Evolutionary conservation across 192 early-diverging fungal genomes (phyloP).

Genomic region (Backusella tuberculispora): DNA sequence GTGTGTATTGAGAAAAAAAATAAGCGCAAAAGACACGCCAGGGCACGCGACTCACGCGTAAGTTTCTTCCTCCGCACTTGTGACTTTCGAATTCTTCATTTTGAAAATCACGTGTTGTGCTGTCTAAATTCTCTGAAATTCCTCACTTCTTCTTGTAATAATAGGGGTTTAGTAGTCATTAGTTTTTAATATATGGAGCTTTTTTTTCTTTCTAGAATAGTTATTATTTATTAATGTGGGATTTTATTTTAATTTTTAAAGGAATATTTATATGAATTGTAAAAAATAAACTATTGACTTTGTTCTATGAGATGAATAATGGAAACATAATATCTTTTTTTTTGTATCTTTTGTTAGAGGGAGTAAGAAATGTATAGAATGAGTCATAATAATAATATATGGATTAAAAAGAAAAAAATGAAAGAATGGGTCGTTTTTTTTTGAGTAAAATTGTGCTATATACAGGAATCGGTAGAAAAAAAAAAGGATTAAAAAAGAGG

Average conservation of each 20-base stretch:
- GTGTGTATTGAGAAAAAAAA: slow-evolving; percentile 2
- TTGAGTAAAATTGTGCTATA: not conserved
- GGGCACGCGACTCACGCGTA: slow-evolving; percentile 1
- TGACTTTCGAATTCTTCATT: not conserved
- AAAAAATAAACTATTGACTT: not conserved
- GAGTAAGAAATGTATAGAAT: slow-evolving; percentile 7
- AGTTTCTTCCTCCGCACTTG: slow-evolving; percentile 1
- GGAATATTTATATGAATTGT: slow-evolving; percentile 13
- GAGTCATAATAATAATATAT: slow-evolving; percentile 8
- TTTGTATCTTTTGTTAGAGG: not conserved
- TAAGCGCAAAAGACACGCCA: slow-evolving; percentile 7
- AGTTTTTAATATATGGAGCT: too few species aligned
- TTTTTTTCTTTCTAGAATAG: too few species aligned
- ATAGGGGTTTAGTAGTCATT: too few species aligned
- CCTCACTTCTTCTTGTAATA: too few species aligned
- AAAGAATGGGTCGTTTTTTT: slow-evolving; percentile 16
- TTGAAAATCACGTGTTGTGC: not conserved
- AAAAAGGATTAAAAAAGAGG: slow-evolving; percentile 23
- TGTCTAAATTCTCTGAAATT: too few species aligned
- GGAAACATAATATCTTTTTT: slow-evolving; percentile 10
- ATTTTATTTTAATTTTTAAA: slow-evolving; percentile 3
- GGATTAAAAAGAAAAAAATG: not conserved
- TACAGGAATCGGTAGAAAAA: slow-evolving; percentile 4
- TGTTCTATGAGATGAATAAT: slow-evolving; percentile 13
- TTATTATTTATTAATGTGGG: too few species aligned